Evolutionary conservation across 1,284 basidiomycete genomes (phyloP).

Genomic region (Ustilago crameri): DNA sequence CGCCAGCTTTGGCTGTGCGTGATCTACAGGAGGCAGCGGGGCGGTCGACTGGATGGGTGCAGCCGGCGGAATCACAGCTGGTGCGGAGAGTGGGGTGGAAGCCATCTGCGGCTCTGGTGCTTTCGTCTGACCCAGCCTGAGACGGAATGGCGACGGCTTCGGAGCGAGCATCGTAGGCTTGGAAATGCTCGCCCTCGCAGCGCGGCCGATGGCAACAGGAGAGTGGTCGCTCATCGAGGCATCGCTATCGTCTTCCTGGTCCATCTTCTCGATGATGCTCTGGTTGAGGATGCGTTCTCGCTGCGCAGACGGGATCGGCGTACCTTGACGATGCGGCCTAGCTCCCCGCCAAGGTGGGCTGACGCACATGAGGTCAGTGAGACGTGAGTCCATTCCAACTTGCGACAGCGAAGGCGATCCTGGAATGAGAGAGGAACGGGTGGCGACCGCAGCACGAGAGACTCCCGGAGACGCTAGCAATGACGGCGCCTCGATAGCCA

Average conservation of each 20-base stretch:
- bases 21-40: constrained; percentile 7
- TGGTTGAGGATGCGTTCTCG: constrained; percentile 24
- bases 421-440: constrained; percentile 10
- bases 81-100: constrained; percentile 19
- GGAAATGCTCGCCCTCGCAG: constrained; percentile 5
- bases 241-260: constrained; percentile 13
- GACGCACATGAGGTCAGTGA: constrained; percentile 45
- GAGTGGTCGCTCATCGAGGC: constrained; percentile 13
- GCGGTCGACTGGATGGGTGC: constrained; percentile 10
- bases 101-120: constrained; percentile 7
- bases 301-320: constrained; percentile 32
- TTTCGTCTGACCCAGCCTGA: constrained; percentile 12
- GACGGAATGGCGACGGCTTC: constrained; percentile 34
- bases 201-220: constrained; percentile 10
- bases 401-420: constrained; percentile 38
- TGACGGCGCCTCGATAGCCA: constrained; percentile 1
- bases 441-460: constrained; percentile 24
- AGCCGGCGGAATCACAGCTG: constrained; percentile 1
- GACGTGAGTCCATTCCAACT: constrained; percentile 49
- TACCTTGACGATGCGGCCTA: constrained; percentile 24
- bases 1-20: background rate
- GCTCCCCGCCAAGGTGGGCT: constrained; percentile 38
- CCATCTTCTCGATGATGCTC: constrained; percentile 1
- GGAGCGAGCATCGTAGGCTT: constrained; percentile 2
- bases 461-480: constrained; percentile 32